phyloP scores from a whole-genome alignment of 805 yeast genomes.

The Kodamaea kaohsiungensis region DNA sequence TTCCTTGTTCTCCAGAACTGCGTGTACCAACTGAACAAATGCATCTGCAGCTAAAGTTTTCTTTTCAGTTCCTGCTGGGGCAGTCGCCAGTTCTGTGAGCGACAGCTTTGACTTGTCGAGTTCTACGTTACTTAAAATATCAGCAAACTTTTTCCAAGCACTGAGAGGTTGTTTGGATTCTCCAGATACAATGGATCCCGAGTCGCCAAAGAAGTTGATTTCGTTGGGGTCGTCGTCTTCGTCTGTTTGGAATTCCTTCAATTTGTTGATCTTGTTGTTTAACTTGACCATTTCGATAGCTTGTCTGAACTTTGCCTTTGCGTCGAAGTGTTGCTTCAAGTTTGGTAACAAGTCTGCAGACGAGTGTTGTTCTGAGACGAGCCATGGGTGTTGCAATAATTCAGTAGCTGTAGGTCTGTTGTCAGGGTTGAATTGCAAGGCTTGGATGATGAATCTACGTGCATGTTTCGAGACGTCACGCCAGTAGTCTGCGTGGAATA shows the following conservation, averaged over 20 bases:
- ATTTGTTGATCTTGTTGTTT: slow-evolving; percentile 72
- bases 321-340: slow-evolving; percentile 79
- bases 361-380: slow-evolving; percentile 48
- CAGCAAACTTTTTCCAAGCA: slow-evolving; percentile 31
- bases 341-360: slow-evolving; percentile 75
- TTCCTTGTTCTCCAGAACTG: slow-evolving; percentile 65
- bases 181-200: slow-evolving; percentile 19
- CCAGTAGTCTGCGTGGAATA: slow-evolving; percentile 90
- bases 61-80: slow-evolving; percentile 18
- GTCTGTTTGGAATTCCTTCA: slow-evolving; percentile 61
- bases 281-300: slow-evolving; percentile 84
- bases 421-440: slow-evolving; percentile 67
- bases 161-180: slow-evolving; percentile 18
- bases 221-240: slow-evolving; percentile 56
- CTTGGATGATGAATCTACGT: slow-evolving; percentile 68
- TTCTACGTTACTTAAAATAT: slow-evolving; percentile 22
- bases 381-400: slow-evolving; percentile 74
- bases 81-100: not conserved
- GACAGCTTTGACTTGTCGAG: slow-evolving; percentile 8
- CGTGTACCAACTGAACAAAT: slow-evolving; percentile 68
- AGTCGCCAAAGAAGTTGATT: slow-evolving; percentile 42
- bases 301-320: slow-evolving; percentile 78
- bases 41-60: slow-evolving; percentile 50
- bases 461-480: slow-evolving; percentile 76
- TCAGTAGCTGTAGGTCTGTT: slow-evolving; percentile 69